Conservation (phyloP, 169 alveolate genomes). For the Amoebophrya sp. region DNA sequence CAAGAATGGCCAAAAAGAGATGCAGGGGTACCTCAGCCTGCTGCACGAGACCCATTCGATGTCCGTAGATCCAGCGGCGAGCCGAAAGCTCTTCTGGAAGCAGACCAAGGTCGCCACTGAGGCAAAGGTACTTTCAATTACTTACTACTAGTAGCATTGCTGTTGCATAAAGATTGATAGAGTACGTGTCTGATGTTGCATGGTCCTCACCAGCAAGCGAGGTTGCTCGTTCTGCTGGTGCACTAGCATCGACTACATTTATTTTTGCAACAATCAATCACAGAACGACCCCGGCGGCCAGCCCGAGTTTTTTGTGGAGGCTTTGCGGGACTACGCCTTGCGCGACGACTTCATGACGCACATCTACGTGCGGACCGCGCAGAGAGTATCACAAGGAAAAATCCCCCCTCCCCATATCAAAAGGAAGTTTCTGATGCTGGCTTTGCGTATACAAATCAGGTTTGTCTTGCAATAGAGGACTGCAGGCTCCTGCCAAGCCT, state of each 20-base stretch:
- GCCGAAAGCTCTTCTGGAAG: not conserved
- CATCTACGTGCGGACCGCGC: not conserved
- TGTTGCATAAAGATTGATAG: not conserved
- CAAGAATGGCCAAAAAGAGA: not conserved
- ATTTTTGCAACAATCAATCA: not conserved
- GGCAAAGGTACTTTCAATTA: not conserved
- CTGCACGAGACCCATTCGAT: not conserved
- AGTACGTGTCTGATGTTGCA: not conserved
- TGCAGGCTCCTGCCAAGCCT: too few species aligned
- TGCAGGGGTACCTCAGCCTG: not conserved
- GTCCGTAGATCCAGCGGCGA: not conserved
- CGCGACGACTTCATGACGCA: slow-evolving; percentile 6
- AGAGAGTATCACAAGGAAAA: too few species aligned
- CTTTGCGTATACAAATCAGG: too few species aligned
- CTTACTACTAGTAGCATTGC: not conserved
- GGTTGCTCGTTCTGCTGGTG: not conserved
- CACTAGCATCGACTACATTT: not conserved
- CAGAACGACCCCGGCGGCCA: not conserved
- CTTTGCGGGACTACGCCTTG: not conserved
- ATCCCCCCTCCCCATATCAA: too few species aligned
- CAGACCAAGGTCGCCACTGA: not conserved
- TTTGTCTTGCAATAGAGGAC: too few species aligned
- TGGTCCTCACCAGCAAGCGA: not conserved
- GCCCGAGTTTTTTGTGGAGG: not conserved
- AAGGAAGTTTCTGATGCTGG: too few species aligned